Percentiles rank a stretch among this genome's conserved stretches.
Conservation (phyloP, 73 alveolate genomes). For the Paramecium sonneborni region DNA sequence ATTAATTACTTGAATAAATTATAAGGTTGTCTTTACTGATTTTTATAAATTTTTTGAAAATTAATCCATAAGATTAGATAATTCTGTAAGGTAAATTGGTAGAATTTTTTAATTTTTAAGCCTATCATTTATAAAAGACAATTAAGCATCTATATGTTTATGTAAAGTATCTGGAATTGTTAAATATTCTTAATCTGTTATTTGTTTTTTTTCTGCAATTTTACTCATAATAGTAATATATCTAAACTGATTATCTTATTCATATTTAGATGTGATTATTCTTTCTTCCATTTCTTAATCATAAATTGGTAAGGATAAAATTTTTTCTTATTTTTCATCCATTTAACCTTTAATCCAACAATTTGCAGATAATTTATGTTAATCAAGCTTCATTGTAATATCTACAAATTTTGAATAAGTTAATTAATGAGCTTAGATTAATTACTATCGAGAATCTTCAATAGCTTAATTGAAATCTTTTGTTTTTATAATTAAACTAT, state of each 20-base stretch:
- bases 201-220: not conserved
- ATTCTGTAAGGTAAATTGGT: not conserved
- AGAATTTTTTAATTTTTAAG: not conserved
- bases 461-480: slow-evolving; percentile 20
- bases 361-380: slow-evolving; percentile 27
- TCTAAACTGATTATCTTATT: not conserved
- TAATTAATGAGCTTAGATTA: not conserved
- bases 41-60: not conserved
- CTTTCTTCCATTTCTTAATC: not conserved
- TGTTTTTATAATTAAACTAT: not conserved
- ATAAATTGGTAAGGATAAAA: not conserved
- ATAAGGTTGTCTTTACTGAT: not conserved
- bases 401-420: not conserved
- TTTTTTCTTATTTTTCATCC: not conserved
- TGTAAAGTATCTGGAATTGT: slow-evolving; percentile 16
- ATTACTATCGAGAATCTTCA: not conserved
- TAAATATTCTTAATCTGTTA: not conserved
- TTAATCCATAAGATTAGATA: not conserved
- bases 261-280: slow-evolving; percentile 22
- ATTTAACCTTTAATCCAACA: not conserved
- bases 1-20: not conserved
- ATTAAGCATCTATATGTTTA: slow-evolving; percentile 31
- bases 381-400: not conserved
- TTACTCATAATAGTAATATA: not conserved
- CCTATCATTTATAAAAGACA: not conserved